Base-by-base conservation (phyloP, 2,329 filamentous ascomycete species). In the Colletotrichum godetiae region DNA sequence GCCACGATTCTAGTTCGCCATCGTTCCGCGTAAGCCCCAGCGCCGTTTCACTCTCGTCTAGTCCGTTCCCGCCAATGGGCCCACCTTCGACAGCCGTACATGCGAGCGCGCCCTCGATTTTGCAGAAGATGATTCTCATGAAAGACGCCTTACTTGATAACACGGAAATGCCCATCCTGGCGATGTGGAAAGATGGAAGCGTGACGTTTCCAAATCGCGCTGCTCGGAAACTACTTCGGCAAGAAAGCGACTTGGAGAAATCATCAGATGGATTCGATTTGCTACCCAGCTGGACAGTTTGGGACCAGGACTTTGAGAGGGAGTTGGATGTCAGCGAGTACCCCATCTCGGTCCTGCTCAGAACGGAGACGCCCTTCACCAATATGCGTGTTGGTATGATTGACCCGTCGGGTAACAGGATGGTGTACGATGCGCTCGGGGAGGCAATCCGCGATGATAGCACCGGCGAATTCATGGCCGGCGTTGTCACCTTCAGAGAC, bases 111-210 rank as follows among this genome's bases (percentile, higher is more conserved):
- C 91, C 92, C 0, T 92, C 92, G 0, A 85, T 93, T 13, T 86
- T 95, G 29, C 91, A 94, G 77, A 96, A 95, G 79, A 90, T 94
- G 67, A 90, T 89, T 8, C 86, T 92, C 63, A 90, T 96, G 84
- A 95, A 95, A 80, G 93, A 95, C 79, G 93, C 93, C 0, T 86
- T 95, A 24, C 84, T 96, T 7, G 93, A 95, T 78, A 93, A 91
- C 52, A 93, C 94, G 31, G 89, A 91, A 74, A 91, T 94, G 79
- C 93, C 94, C 0, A 92, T 94, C 27, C 85, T 95, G 57, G 92
- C 92, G 29, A 93, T 95, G 91, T 95, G 94, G 94, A 93, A 92
- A 78, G 94, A 96, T 76, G 90, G 92, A 66, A 92, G 90, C 60
- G 91, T 95, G 59, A 91, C 90, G 0, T 91, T 95, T 56, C 92